Conservation (phyloP, 1,139 yeast genomes). For the Candida tunisiensis region DNA sequence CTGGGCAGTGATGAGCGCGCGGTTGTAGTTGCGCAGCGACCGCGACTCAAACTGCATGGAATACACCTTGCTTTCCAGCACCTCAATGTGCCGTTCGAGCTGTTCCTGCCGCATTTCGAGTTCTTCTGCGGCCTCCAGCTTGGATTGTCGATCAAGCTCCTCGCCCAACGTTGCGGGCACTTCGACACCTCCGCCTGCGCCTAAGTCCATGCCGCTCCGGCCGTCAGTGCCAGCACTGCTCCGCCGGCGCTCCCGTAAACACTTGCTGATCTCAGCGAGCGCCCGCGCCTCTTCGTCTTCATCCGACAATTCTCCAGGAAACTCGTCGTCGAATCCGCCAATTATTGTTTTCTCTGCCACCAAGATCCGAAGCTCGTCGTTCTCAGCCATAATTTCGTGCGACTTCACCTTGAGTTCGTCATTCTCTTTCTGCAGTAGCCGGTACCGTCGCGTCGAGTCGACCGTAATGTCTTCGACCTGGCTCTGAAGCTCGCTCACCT, state of each 20-base stretch:
- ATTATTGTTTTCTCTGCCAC: slow-evolving; percentile 18
- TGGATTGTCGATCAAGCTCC: background rate
- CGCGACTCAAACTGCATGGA: slow-evolving; percentile 12
- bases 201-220: slow-evolving; percentile 1
- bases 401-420: slow-evolving; percentile 12
- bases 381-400: slow-evolving; percentile 16
- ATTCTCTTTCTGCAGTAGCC: slow-evolving; percentile 13
- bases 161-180: background rate
- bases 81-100: slow-evolving; percentile 1
- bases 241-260: no score
- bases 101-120: background rate
- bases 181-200: slow-evolving; percentile 1
- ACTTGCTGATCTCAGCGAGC: no score
- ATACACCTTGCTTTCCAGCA: slow-evolving; percentile 4
- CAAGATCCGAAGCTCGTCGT: slow-evolving; percentile 18
- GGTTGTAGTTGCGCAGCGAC: slow-evolving; percentile 14
- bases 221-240: slow-evolving; percentile 1
- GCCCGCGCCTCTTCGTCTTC: slow-evolving; percentile 1
- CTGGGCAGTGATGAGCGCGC: slow-evolving; percentile 14
- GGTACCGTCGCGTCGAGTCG: slow-evolving; percentile 15
- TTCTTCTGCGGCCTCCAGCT: background rate
- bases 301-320: slow-evolving; percentile 1
- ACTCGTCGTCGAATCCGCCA: slow-evolving; percentile 5
- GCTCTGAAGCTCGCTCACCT: slow-evolving; percentile 10
- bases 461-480: slow-evolving; percentile 16